Percentiles rank a stretch among this genome's conserved stretches.
Evolutionary conservation across 768 basidiomycete species (phyloP).

Genomic region (Panaeolus papilionaceus): DNA sequence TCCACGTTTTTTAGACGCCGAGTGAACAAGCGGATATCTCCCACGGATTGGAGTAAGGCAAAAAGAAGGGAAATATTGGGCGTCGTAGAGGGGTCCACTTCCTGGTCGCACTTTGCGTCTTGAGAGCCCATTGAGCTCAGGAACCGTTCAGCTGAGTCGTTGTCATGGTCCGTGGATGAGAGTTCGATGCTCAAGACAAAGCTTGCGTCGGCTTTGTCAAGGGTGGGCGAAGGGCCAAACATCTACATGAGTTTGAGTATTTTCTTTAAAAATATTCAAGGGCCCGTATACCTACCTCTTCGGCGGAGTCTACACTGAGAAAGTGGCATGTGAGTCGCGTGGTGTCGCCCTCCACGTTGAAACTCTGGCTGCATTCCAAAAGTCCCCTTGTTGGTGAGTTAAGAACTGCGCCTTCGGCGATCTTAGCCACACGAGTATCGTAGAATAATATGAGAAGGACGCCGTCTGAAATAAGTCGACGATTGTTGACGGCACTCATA

Average conservation of each 20-base stretch:
- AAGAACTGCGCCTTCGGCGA: constrained; percentile 42
- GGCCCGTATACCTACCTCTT: constrained; percentile 40
- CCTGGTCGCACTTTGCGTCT: background rate
- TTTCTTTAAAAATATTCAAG: constrained; percentile 19
- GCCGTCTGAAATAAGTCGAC: constrained; percentile 56
- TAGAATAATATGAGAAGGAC: constrained; percentile 65
- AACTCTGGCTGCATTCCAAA: constrained; percentile 25
- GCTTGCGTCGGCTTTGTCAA: constrained; percentile 57
- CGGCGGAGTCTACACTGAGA: constrained; percentile 44
- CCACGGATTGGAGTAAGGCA: constrained; percentile 41
- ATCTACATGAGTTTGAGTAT: constrained; percentile 42
- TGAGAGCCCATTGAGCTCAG: background rate
- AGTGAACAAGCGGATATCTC: constrained; percentile 38
- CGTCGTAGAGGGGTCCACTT: background rate
- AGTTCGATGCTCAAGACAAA: constrained; percentile 52
- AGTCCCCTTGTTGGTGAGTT: background rate
- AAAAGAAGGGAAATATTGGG: constrained; percentile 17
- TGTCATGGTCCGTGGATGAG: background rate
- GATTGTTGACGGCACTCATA: constrained; percentile 40
- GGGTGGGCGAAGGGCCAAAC: constrained; percentile 57
- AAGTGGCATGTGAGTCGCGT: constrained; percentile 41
- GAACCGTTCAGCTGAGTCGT: background rate
- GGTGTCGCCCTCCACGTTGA: constrained; percentile 29
- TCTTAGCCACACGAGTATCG: constrained; percentile 60
- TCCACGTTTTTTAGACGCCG: background rate